Evolutionary conservation across 2,329 filamentous ascomycete species (phyloP).

Genomic region (Fusarium algeriense): DNA sequence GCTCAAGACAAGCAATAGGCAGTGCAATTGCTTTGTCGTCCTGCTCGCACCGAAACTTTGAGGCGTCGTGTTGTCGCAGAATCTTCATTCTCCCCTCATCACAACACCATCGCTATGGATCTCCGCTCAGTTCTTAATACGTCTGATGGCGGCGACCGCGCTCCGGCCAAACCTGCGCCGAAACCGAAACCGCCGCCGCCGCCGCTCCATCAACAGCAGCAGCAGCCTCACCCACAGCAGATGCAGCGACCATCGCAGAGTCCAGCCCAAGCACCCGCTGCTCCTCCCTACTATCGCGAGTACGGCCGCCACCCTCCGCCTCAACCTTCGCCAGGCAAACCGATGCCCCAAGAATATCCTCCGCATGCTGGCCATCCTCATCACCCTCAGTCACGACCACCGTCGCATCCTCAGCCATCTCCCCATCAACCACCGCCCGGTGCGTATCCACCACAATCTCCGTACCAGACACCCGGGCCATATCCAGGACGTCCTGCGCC

Average conservation of each 20-base stretch:
- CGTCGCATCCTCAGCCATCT: slow-evolving; percentile 52
- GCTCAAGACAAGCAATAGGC: slow-evolving; percentile 33
- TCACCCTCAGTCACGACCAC: slow-evolving; percentile 50
- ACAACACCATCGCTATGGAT: slow-evolving; percentile 57
- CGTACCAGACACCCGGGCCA: slow-evolving; percentile 55
- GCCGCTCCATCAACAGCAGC: slow-evolving; percentile 48
- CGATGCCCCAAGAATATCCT: slow-evolving; percentile 60
- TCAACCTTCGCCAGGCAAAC: slow-evolving; percentile 63
- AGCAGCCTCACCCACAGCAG: slow-evolving; percentile 55
- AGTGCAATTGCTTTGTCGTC: slow-evolving; percentile 40
- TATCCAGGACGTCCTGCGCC: slow-evolving; percentile 60
- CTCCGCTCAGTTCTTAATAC: slow-evolving; percentile 67
- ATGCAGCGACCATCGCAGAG: slow-evolving; percentile 58
- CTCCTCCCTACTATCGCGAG: slow-evolving; percentile 62
- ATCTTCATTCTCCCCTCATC: slow-evolving; percentile 14
- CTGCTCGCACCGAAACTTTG: slow-evolving; percentile 33
- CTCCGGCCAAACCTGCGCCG: slow-evolving; percentile 51
- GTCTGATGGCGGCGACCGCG: slow-evolving; percentile 60
- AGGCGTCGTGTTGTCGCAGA: slow-evolving; percentile 35
- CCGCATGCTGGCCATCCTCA: slow-evolving; percentile 48
- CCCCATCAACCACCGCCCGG: slow-evolving; percentile 46
- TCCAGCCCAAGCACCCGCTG: slow-evolving; percentile 47
- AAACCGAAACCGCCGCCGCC: slow-evolving; percentile 52
- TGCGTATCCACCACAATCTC: slow-evolving; percentile 55
- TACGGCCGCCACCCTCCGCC: slow-evolving; percentile 60